A percentile compares a stretch with the other conserved stretches of the same genome.
These are phyloP conservation scores for Schizosaccharomyces octosporus DNA, from an alignment of 805 yeast genomes.

Conservation along the genomic window DNA sequence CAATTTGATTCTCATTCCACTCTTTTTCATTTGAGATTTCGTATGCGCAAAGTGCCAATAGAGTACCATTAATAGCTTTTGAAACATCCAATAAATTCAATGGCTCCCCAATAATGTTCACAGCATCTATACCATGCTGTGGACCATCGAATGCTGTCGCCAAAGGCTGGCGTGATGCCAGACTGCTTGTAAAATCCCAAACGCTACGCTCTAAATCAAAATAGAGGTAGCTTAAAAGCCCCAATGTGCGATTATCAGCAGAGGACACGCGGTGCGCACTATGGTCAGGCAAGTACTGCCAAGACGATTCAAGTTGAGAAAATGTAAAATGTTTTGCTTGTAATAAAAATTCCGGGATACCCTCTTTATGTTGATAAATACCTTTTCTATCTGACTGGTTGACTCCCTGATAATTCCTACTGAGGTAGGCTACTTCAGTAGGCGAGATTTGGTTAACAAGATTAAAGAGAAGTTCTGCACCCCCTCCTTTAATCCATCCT, in stretches of 20 bases:
- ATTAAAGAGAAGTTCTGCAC: slow-evolving; percentile 35
- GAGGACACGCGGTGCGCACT: background rate
- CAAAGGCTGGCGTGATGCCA: slow-evolving; percentile 14
- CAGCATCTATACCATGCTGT: slow-evolving; percentile 11
- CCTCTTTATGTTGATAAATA: background rate
- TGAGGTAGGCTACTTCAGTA: slow-evolving; percentile 31
- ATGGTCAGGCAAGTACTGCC: background rate
- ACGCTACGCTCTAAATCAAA: background rate
- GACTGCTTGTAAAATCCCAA: slow-evolving; percentile 11
- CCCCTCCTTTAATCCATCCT: slow-evolving; percentile 81
- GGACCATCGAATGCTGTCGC: slow-evolving; percentile 8
- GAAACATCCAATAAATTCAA: slow-evolving; percentile 10
- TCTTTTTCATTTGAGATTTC: background rate
- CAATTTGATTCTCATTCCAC: background rate
- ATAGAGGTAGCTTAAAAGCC: slow-evolving; percentile 12
- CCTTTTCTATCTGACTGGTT: slow-evolving; percentile 7
- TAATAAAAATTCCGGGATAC: background rate
- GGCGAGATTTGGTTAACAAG: slow-evolving; percentile 23
- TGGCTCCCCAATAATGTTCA: slow-evolving; percentile 7
- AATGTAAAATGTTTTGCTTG: background rate
- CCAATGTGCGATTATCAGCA: background rate
- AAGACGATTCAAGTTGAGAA: background rate
- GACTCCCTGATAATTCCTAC: slow-evolving; percentile 11
- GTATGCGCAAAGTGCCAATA: slow-evolving; percentile 12
- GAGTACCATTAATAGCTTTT: slow-evolving; percentile 14